These are phyloP conservation scores for Neopestalotiopsis rosae DNA, from an alignment of 2,329 filamentous ascomycete genomes.

Conservation along the genomic window DNA sequence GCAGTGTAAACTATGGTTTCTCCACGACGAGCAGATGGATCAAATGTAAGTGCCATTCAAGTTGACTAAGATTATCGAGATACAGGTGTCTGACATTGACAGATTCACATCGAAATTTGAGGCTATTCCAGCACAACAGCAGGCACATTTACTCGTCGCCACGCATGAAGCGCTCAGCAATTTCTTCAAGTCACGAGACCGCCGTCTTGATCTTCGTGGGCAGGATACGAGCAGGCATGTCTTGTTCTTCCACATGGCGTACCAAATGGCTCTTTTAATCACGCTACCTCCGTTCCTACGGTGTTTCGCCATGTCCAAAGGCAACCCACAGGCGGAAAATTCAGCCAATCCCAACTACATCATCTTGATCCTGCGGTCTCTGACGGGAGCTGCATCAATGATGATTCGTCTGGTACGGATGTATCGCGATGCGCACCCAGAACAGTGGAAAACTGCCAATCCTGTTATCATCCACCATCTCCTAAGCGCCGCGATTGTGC, in stretches of 20 bases:
- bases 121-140: conserved; percentile 23
- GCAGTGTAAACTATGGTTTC: conserved; percentile 26
- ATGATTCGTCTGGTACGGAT: conserved; percentile 21
- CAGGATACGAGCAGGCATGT: conserved; percentile 22
- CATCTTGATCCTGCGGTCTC: conserved; percentile 22
- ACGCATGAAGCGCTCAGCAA: conserved; percentile 24
- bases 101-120: conserved; percentile 24
- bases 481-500: conserved; percentile 24
- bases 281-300: conserved; percentile 24
- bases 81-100: neutral
- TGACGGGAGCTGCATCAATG: conserved; percentile 22
- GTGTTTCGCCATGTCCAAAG: conserved; percentile 19
- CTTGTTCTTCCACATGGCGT: conserved; percentile 24
- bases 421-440: conserved; percentile 21
- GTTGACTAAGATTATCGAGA: neutral
- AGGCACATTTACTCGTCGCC: conserved; percentile 23
- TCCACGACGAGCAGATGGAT: conserved; percentile 26
- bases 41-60: conserved; percentile 21
- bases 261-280: conserved; percentile 25
- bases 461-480: conserved; percentile 25
- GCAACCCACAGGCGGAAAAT: neutral
- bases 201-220: conserved; percentile 19
- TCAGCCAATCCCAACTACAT: conserved; percentile 17
- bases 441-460: conserved; percentile 21
- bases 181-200: conserved; percentile 23